phyloP scores from a whole-genome alignment of 139 green algal genomes.

The Chlorella sorokiniana region DNA sequence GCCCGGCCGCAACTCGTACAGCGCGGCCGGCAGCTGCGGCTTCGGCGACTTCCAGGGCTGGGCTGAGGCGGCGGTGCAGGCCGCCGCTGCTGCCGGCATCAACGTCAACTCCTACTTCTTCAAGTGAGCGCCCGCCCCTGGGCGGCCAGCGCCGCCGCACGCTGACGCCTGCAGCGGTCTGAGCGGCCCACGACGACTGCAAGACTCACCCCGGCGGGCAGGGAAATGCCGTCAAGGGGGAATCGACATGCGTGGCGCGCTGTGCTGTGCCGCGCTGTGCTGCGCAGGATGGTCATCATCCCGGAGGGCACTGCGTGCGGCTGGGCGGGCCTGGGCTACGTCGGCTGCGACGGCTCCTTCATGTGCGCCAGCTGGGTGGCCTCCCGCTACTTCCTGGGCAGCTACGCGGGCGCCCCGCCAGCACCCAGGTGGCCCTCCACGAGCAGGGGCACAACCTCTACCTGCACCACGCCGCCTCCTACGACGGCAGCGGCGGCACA shows the following conservation, averaged over 20 bases:
- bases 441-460: background rate
- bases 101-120: background rate
- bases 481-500: background rate
- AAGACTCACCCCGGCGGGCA: no score
- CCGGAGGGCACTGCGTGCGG: background rate
- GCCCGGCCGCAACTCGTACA: background rate
- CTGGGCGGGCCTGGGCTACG: background rate
- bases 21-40: background rate
- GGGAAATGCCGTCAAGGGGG: no score
- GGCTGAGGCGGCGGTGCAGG: background rate
- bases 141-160: no score
- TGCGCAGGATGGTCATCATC: background rate
- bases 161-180: no score
- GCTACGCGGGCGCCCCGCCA: background rate
- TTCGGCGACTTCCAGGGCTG: background rate
- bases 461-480: background rate
- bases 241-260: no score
- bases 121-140: no score
- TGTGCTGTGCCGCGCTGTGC: no score
- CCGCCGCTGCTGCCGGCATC: background rate
- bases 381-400: background rate
- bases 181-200: no score
- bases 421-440: background rate
- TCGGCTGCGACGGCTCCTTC: background rate
- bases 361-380: background rate